Percentiles rank a stretch among this genome's conserved stretches.
phyloP scores from a whole-genome alignment of 805 yeast genomes.

The Starmera amethionina region DNA sequence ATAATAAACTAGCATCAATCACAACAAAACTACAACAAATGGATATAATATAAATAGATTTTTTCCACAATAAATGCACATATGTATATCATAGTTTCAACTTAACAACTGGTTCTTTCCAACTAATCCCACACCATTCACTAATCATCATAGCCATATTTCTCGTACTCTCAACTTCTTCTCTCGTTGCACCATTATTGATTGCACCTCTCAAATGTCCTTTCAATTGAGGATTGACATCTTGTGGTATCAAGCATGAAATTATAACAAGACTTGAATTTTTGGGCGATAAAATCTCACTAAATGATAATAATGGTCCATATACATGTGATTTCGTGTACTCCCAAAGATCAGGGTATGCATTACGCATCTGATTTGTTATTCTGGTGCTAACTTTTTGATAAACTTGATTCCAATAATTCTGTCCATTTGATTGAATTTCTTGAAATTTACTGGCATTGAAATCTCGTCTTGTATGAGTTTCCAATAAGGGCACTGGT shows the following conservation, averaged over 20 bases:
- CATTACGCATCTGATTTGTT: slow-evolving; percentile 50
- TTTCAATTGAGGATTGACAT: slow-evolving; percentile 85
- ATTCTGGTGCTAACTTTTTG: slow-evolving; percentile 67
- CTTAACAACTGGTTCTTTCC: slow-evolving; percentile 35
- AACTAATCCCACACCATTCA: slow-evolving; percentile 63
- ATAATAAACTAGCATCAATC: not conserved
- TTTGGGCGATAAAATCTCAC: slow-evolving; percentile 47
- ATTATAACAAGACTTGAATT: slow-evolving; percentile 75
- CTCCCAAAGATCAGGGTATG: slow-evolving; percentile 82
- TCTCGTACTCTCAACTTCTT: slow-evolving; percentile 52
- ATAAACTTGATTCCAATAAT: slow-evolving; percentile 68
- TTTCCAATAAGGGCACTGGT: slow-evolving; percentile 38
- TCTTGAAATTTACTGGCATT: slow-evolving; percentile 22
- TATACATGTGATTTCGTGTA: slow-evolving; percentile 67
- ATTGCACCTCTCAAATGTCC: slow-evolving; percentile 86
- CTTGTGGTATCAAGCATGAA: slow-evolving; percentile 80
- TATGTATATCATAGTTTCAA: slow-evolving; percentile 6
- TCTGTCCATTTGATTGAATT: slow-evolving; percentile 36
- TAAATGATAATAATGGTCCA: slow-evolving; percentile 64
- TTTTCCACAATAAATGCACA: not conserved
- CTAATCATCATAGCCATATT: slow-evolving; percentile 54
- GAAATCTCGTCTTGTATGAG: slow-evolving; percentile 19
- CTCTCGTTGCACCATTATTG: slow-evolving; percentile 62
- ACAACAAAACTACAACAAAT: slow-evolving; percentile 4
- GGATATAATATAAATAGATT: slow-evolving; percentile 1